Base-by-base conservation (phyloP, 202 grass and related monocot genomes). In the Cymbopogon flexuosus region DNA sequence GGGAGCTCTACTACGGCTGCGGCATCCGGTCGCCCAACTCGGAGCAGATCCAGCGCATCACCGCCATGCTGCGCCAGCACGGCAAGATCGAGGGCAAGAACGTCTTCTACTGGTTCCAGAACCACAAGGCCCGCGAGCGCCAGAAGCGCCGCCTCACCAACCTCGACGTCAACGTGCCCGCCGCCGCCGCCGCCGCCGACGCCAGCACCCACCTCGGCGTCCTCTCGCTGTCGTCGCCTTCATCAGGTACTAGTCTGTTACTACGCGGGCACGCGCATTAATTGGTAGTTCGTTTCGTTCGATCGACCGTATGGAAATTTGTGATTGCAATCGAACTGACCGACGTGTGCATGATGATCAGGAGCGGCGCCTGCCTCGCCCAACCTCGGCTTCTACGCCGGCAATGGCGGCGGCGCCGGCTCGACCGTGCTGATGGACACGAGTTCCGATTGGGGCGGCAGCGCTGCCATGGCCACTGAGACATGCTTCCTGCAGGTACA, bases 61-160 rank as follows among this genome's bases (percentile, higher is more conserved):
- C 96, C 3, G 82, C 77, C 19, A 84, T 86, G 60, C 88, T 99
- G 0, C 87, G 90, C 13, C 87, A 95, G 84, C 89, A 90, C 58
- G 96, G 96, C 76, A 84, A 87, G 75, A 95, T 99, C 77, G 96
- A 99, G 82, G 96, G 96, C 57, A 98, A 98, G 90, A 98, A 98
- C 70, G 96, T 98, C 39, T 98, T 98, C 79, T 98, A 98, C 74
- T 98, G 96, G 96, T 98, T 98, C 68, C 96, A 98, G 90, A 98
- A 98, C 84, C 96, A 98, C 86, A 98, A 98, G 92, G 96, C 96
- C 21, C 88, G 96, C 1, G 96, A 98, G 77, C 79, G 96, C 4
- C 96, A 98, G 73, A 99, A 99, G 88, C 93, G 91, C 69, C 76
- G 92, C 54, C 82, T 99, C 82, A 89, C 86, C 83, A 81, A 11